Evolutionary conservation across 768 basidiomycete genomes (phyloP).

Genomic region (Auricularia sp.): DNA sequence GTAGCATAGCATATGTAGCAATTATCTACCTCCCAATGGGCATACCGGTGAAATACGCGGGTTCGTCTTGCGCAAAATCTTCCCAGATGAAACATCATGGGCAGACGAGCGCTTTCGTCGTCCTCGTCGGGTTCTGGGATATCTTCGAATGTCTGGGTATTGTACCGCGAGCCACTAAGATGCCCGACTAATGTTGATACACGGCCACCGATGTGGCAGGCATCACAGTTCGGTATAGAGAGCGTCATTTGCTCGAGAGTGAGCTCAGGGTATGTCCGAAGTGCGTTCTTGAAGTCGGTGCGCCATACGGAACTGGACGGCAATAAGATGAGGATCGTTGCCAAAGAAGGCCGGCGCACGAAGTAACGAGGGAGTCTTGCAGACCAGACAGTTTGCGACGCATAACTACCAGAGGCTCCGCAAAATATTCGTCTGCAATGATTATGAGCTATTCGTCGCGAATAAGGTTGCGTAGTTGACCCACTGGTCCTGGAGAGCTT

Average conservation of each 20-base stretch:
- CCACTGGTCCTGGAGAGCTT: neutral
- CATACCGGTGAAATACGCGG: conserved; percentile 56
- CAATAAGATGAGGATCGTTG: too few relatives aligned
- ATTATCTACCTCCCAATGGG: conserved; percentile 70
- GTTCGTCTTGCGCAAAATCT: conserved; percentile 69
- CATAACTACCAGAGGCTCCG: conserved; percentile 53
- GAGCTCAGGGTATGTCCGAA: conserved; percentile 62
- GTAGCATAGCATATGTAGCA: neutral
- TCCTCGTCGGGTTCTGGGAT: conserved; percentile 3
- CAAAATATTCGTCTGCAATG: conserved; percentile 52
- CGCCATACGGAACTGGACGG: conserved; percentile 48
- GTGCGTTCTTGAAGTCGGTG: conserved; percentile 48
- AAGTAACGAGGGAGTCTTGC: conserved; percentile 66
- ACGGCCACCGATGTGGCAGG: conserved; percentile 67
- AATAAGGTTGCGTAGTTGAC: neutral
- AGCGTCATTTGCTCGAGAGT: conserved; percentile 42
- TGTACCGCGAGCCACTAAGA: conserved; percentile 60
- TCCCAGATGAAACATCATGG: conserved; percentile 51
- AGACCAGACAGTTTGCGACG: conserved; percentile 62
- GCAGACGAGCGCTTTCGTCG: neutral
- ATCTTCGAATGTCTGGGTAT: conserved; percentile 55
- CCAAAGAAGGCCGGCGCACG: conserved; percentile 24
- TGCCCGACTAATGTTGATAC: conserved; percentile 53
- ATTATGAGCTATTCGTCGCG: neutral
- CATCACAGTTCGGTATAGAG: conserved; percentile 61